Evolutionary conservation across 2,329 filamentous ascomycete species (phyloP).

Genomic region (Lasiodiplodia sp.): DNA sequence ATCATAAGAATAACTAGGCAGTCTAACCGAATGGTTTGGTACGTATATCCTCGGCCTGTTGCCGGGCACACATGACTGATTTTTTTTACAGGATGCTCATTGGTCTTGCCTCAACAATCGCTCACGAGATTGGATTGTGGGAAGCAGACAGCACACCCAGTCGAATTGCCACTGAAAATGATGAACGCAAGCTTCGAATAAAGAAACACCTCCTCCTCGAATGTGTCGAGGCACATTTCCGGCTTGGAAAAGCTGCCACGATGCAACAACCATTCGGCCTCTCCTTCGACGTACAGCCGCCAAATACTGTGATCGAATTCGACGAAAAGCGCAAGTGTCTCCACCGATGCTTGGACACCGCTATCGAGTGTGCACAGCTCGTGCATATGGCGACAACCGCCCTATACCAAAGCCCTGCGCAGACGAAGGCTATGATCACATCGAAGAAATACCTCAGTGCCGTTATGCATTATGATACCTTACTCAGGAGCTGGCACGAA

Average conservation of each 20-base stretch:
- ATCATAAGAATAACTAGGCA: slow-evolving; percentile 6
- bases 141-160: slow-evolving; percentile 3
- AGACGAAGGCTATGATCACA: slow-evolving; percentile 18
- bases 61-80: background rate
- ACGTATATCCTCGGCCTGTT: background rate
- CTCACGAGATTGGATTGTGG: slow-evolving; percentile 22
- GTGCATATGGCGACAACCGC: slow-evolving; percentile 11
- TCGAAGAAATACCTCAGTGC: slow-evolving; percentile 11
- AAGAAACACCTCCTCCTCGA: slow-evolving; percentile 14
- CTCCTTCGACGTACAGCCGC: slow-evolving; percentile 16
- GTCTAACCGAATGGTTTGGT: slow-evolving; percentile 24
- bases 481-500: slow-evolving; percentile 3
- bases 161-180: background rate
- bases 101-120: slow-evolving; percentile 4
- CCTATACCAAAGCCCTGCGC: slow-evolving; percentile 8
- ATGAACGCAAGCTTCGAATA: slow-evolving; percentile 9
- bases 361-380: background rate
- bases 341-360: slow-evolving; percentile 1
- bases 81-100: slow-evolving; percentile 10
- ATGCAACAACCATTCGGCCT: slow-evolving; percentile 21
- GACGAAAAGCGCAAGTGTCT: background rate
- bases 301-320: background rate
- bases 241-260: background rate
- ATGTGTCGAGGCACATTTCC: slow-evolving; percentile 12
- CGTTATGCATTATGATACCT: slow-evolving; percentile 10